Conservation (phyloP, 1,284 basidiomycete species). For the Athelia sp. region DNA sequence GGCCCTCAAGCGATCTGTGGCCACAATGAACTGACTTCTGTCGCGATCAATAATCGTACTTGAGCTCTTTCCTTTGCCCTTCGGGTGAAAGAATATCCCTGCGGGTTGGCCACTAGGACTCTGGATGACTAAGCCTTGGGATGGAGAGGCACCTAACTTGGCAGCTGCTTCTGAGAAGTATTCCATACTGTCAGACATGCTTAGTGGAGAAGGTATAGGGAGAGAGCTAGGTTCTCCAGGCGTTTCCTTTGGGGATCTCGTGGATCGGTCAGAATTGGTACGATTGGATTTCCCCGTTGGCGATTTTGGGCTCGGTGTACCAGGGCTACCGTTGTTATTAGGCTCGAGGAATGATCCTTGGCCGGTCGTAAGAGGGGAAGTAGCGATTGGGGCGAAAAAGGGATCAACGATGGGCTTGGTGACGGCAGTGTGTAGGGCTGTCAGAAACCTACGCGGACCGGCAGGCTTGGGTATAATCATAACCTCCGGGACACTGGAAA, state of each 20-base stretch:
- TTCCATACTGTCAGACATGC: constrained; percentile 73
- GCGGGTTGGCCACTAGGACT: constrained; percentile 90
- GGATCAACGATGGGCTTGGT: constrained; percentile 84
- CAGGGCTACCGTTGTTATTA: constrained; percentile 9
- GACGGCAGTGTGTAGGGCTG: constrained; percentile 83
- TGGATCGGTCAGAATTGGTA: constrained; percentile 54
- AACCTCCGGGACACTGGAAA: constrained; percentile 63
- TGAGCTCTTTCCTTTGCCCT: constrained; percentile 32
- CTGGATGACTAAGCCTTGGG: constrained; percentile 87
- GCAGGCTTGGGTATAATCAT: constrained; percentile 95
- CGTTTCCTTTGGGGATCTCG: constrained; percentile 46
- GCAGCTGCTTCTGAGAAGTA: constrained; percentile 82
- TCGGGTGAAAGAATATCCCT: constrained; percentile 93
- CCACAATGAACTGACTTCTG: constrained; percentile 31
- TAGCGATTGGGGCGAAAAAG: constrained; percentile 89
- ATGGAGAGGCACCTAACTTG: constrained; percentile 71
- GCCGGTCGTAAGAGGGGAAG: constrained; percentile 75
- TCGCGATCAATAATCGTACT: constrained; percentile 35
- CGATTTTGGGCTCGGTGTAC: constrained; percentile 29
- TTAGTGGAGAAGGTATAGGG: constrained; percentile 69
- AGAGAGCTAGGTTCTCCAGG: constrained; percentile 29
- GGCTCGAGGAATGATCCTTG: constrained; percentile 39
- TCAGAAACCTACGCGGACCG: constrained; percentile 86
- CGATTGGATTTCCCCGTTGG: constrained; percentile 39
- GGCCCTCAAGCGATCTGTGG: constrained; percentile 9